Conservation (phyloP, 2,329 filamentous ascomycete genomes). For the Claviceps fusiformis region DNA sequence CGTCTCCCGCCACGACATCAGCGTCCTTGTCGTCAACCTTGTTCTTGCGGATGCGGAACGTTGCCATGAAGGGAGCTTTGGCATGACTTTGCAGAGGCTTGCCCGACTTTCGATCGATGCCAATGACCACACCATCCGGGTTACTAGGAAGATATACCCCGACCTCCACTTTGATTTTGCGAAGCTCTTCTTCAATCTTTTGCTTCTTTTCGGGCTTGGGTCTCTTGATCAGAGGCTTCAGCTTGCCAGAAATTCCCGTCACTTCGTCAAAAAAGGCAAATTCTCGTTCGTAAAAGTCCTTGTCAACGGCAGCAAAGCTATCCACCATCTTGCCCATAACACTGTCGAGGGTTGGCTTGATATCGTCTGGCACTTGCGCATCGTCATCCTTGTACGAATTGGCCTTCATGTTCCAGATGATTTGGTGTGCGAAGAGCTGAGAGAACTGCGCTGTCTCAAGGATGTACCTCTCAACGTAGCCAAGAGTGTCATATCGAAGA, state of each 20-base stretch:
- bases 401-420: constrained; percentile 99
- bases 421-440: constrained; percentile 97
- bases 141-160: constrained; percentile 96
- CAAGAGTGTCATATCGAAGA: constrained; percentile 79
- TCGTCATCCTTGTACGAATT: constrained; percentile 98
- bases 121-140: constrained; percentile 90
- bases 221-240: constrained; percentile 83
- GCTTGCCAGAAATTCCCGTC: constrained; percentile 85
- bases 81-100: constrained; percentile 96
- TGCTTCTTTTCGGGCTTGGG: constrained; percentile 96
- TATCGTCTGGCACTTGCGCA: constrained; percentile 71
- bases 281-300: constrained; percentile 80
- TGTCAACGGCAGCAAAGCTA: constrained; percentile 69
- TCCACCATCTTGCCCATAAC: constrained; percentile 75
- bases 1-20: constrained; percentile 8
- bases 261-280: constrained; percentile 98
- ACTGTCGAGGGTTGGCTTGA: constrained; percentile 85
- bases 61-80: constrained; percentile 98
- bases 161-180: constrained; percentile 93
- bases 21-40: constrained; percentile 23
- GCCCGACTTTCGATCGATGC: constrained; percentile 94
- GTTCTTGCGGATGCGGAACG: constrained; percentile 87
- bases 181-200: constrained; percentile 96
- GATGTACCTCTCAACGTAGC: constrained; percentile 93
- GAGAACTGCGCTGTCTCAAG: constrained; percentile 94